Evolutionary conservation across 768 basidiomycete genomes (phyloP), one percentile per base, ranked within the genome.

Genomic region (Agrocybe praecox): DNA sequence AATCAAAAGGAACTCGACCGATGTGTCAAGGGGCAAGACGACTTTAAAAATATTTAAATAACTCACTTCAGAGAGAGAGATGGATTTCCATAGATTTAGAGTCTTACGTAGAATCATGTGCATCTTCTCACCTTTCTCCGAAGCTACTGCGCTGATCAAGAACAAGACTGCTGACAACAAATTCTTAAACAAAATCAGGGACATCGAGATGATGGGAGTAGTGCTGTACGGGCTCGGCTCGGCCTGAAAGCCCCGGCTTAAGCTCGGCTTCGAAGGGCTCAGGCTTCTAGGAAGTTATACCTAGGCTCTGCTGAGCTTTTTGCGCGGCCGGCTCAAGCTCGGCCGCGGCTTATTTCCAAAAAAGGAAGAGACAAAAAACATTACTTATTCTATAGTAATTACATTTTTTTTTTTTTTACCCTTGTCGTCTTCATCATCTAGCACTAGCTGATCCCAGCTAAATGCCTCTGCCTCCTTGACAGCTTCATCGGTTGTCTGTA

Each of bases 211-310:
- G n/a, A n/a, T n/a, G n/a, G n/a, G n/a, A n/a, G 44, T 48, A 55
- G 52, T 55, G 46, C 21, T 68, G 66, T 61, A 53, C 66, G 14
- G 64, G 67, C 67, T 45, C 58, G 60, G 65, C 54, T 56, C 34
- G 56, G 62, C 56, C 56, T 60, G 53, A 49, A 63, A 60, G 59
- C 62, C 59, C 12, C 50, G 57, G 65, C 65, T 65, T 60, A 53
- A 65, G 68, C 68, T 46, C 43, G 63, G 68, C 65, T 58, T 59
- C 55, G 17, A 12, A 36, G 21, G 62, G 65, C 67, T 60, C 50
- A 46, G 69, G 69, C 69, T 58, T 63, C 18, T 2, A 6, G 32
- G 47, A 55, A 7, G 12, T 43, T 6, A 42, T 24, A 46, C 53
- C 46, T 36, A 36, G 24, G 53, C 53, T 33, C 14, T 34, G 21